phyloP scores from a whole-genome alignment of 768 basidiomycete species.

The Baorangia bicolor region DNA sequence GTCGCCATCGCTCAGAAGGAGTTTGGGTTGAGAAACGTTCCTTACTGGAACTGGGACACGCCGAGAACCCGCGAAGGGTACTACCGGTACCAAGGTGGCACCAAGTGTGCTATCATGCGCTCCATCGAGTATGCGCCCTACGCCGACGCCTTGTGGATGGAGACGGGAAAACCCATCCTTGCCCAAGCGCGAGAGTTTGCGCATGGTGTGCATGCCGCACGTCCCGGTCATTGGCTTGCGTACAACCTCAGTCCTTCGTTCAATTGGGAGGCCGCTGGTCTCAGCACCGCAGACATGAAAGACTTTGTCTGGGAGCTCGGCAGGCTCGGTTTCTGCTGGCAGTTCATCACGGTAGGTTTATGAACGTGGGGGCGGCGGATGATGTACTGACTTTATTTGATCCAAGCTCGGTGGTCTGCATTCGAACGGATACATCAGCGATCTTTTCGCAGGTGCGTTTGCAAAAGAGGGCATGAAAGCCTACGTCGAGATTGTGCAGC shows the following conservation, averaged over 20 bases:
- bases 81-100: slow-evolving; percentile 97
- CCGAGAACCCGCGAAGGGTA: slow-evolving; percentile 94
- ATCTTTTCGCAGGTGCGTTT: slow-evolving; percentile 84
- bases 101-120: slow-evolving; percentile 90
- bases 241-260: slow-evolving; percentile 95
- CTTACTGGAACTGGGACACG: slow-evolving; percentile 94
- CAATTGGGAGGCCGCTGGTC: slow-evolving; percentile 93
- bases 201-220: slow-evolving; percentile 75
- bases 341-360: slow-evolving; percentile 90
- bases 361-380: not conserved
- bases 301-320: slow-evolving; percentile 90
- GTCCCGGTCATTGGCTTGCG: slow-evolving; percentile 92
- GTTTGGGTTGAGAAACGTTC: slow-evolving; percentile 69
- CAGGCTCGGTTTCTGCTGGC: slow-evolving; percentile 96
- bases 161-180: slow-evolving; percentile 93
- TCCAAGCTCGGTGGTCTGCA: slow-evolving; percentile 90
- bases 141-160: slow-evolving; percentile 93
- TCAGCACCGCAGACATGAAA: slow-evolving; percentile 83
- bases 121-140: slow-evolving; percentile 93
- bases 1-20: slow-evolving; percentile 74
- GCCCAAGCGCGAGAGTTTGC: slow-evolving; percentile 92
- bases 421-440: slow-evolving; percentile 96
- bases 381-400: slow-evolving; percentile 3
- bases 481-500: slow-evolving; percentile 92
- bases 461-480: slow-evolving; percentile 98